These are phyloP conservation scores for Metschnikowia reukaufii DNA, from an alignment of 805 yeast genomes.

Conservation along the genomic window DNA sequence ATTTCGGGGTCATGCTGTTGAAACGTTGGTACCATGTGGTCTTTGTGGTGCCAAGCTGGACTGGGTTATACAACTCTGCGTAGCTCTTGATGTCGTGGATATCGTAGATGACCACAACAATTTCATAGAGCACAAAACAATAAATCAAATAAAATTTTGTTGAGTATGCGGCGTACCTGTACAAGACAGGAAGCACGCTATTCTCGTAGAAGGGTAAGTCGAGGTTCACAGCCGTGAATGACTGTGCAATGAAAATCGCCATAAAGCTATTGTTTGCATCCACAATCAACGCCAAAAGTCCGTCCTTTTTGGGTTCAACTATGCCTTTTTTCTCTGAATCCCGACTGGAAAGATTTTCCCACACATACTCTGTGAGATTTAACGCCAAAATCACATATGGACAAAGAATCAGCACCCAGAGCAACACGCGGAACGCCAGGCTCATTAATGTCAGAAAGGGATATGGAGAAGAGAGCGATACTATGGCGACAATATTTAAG, in stretches of 20 bases:
- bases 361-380: conserved; percentile 13
- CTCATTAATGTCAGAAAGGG: conserved; percentile 12
- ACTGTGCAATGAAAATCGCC: conserved; percentile 36
- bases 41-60: conserved; percentile 8
- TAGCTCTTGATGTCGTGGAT: conserved; percentile 12
- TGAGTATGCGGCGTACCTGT: conserved; percentile 24
- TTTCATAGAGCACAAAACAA: conserved; percentile 33
- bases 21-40: conserved; percentile 1
- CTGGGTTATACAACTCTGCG: conserved; percentile 16
- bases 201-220: conserved; percentile 20
- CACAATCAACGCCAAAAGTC: conserved; percentile 17
- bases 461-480: conserved; percentile 13
- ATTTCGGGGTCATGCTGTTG: background rate
- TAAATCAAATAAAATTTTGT: conserved; percentile 36
- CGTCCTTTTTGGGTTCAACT: background rate
- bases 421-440: conserved; percentile 15
- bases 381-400: conserved; percentile 23
- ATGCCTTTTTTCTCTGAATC: conserved; percentile 4
- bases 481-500: conserved; percentile 22
- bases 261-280: conserved; percentile 36
- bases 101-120: conserved; percentile 17
- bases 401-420: conserved; percentile 21
- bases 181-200: conserved; percentile 13
- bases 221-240: conserved; percentile 30
- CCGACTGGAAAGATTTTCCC: background rate